Conservation (phyloP, 352 stramenopile species). For the Phytophthora podocarpi region DNA sequence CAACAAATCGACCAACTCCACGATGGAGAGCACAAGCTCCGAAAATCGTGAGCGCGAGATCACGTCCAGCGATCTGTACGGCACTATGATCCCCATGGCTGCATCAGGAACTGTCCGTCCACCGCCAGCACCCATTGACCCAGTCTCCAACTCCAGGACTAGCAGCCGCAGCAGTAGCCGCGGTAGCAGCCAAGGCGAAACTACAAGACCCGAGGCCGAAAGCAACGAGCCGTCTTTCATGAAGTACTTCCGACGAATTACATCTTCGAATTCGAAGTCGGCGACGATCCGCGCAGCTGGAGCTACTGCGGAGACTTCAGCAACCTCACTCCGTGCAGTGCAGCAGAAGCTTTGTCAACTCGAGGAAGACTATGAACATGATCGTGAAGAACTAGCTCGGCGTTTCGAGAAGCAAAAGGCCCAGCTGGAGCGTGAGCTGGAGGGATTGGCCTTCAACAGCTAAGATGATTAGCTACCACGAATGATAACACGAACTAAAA, state of each 20-base stretch:
- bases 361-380: conserved; percentile 53
- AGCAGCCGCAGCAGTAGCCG: conserved; percentile 23
- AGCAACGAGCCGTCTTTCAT: conserved; percentile 77
- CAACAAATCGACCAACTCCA: conserved; percentile 15
- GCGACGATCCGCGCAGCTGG: conserved; percentile 33
- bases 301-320: conserved; percentile 18
- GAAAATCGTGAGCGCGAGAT: conserved; percentile 32
- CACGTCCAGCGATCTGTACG: conserved; percentile 64
- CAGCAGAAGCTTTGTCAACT: conserved; percentile 61
- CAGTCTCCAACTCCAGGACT: conserved; percentile 19
- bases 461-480: conserved; percentile 5
- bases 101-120: conserved; percentile 16
- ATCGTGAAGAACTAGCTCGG: conserved; percentile 41
- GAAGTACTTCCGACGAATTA: conserved; percentile 77
- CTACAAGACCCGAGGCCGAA: conserved; percentile 15
- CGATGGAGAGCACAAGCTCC: conserved; percentile 8
- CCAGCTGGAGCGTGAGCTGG: conserved; percentile 56
- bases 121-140: conserved; percentile 26
- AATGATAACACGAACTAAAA: conserved; percentile 19
- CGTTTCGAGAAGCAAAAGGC: conserved; percentile 55
- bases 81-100: conserved; percentile 52
- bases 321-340: conserved; percentile 29
- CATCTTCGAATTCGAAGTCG: conserved; percentile 21
- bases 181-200: conserved; percentile 17
- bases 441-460: conserved; percentile 29